These are phyloP conservation scores for Hypoxylon sp. DNA, from an alignment of 2,329 filamentous ascomycete species.

Conservation along the genomic window DNA sequence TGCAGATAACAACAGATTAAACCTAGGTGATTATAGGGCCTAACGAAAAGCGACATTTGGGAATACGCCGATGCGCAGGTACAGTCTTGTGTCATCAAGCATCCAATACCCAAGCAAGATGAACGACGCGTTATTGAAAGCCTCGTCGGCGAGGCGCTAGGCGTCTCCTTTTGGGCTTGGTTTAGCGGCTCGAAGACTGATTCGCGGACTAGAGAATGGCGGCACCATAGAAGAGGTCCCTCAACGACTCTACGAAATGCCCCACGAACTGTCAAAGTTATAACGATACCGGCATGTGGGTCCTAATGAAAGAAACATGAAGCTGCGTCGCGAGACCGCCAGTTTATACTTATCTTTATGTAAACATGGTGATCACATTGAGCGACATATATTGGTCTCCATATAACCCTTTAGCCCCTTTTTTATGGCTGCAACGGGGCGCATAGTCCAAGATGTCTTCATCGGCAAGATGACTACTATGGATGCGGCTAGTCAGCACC, in stretches of 20 bases:
- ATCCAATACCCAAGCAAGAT: neutral
- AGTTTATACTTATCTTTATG: too few species aligned
- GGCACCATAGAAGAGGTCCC: neutral
- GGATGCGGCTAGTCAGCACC: neutral
- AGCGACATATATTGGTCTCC: neutral
- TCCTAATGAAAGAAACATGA: slow-evolving; percentile 14
- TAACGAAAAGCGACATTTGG: slow-evolving; percentile 11
- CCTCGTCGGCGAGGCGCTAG: slow-evolving; percentile 15
- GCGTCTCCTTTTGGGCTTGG: slow-evolving; percentile 19
- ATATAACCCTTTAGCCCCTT: neutral
- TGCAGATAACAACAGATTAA: slow-evolving; percentile 8
- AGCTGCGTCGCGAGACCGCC: neutral
- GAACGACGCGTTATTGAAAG: neutral
- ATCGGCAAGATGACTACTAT: neutral
- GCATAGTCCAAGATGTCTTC: neutral
- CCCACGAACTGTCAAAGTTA: slow-evolving; percentile 14
- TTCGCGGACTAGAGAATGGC: neutral
- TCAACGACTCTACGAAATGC: slow-evolving; percentile 16
- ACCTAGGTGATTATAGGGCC: slow-evolving; percentile 12
- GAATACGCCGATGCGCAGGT: neutral
- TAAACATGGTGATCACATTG: slow-evolving; percentile 9
- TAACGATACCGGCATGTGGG: slow-evolving; percentile 32
- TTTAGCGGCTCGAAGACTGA: slow-evolving; percentile 6
- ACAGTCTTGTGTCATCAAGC: neutral
- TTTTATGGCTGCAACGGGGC: slow-evolving; percentile 2